Evolutionary conservation across 2,329 filamentous ascomycete genomes (phyloP).

Genomic region (Westerdykella sp.): DNA sequence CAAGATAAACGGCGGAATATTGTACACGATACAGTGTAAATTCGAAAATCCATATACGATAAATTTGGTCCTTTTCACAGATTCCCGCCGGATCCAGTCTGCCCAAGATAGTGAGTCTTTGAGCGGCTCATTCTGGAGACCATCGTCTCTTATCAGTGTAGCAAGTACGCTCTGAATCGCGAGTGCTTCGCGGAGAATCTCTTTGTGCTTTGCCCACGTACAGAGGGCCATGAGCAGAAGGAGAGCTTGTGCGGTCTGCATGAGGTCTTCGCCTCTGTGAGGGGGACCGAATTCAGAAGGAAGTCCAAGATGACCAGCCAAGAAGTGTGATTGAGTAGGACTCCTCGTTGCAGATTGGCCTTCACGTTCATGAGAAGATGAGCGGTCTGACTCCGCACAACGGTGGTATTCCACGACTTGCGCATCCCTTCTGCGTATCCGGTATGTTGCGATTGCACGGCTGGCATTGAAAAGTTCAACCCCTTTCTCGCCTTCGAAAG

Average conservation of each 20-base stretch:
- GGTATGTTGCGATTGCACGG: constrained; percentile 49
- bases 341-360: constrained; percentile 9
- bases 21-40: constrained; percentile 56
- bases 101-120: constrained; percentile 50
- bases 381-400: constrained; percentile 15
- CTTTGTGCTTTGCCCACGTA: constrained; percentile 54
- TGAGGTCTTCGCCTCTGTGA: constrained; percentile 32
- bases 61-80: constrained; percentile 49
- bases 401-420: constrained; percentile 33
- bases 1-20: constrained; percentile 53
- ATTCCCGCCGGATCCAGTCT: constrained; percentile 51
- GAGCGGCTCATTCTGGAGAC: constrained; percentile 49
- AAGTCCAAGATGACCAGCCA: constrained; percentile 7
- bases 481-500: constrained; percentile 47
- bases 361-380: constrained; percentile 14
- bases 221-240: constrained; percentile 56
- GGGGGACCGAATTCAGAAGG: constrained; percentile 18
- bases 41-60: constrained; percentile 55
- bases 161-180: constrained; percentile 53
- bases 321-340: constrained; percentile 20
- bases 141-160: constrained; percentile 51
- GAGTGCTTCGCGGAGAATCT: constrained; percentile 52
- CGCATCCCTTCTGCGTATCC: constrained; percentile 47
- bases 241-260: constrained; percentile 61
- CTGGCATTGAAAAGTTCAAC: constrained; percentile 54